These are phyloP conservation scores for Umbellularia californica DNA, from an alignment of 164 flowering plant species.

Conservation along the genomic window DNA sequence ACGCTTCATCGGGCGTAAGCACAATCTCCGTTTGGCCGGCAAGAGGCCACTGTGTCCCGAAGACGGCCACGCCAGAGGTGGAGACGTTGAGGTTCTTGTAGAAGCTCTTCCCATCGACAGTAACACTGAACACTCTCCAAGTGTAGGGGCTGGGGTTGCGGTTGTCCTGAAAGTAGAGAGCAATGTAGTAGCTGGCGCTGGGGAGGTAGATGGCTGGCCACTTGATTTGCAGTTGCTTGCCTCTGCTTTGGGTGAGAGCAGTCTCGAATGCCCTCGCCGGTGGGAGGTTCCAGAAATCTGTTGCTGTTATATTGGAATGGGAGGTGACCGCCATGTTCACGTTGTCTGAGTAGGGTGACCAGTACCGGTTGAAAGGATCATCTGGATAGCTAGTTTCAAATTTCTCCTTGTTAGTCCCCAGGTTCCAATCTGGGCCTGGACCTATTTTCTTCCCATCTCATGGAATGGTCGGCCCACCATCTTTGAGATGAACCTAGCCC, in stretches of 20 bases:
- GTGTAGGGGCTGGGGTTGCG: conserved; percentile 63
- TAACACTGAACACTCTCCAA: conserved; percentile 79
- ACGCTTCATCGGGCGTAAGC: conserved; percentile 35
- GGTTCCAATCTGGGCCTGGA: background rate
- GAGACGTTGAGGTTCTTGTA: conserved; percentile 57
- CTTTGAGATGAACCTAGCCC: too few relatives aligned
- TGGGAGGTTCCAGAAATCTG: conserved; percentile 85
- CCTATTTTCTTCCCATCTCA: background rate
- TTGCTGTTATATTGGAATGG: conserved; percentile 38
- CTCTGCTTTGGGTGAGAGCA: conserved; percentile 63
- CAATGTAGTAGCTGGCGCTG: conserved; percentile 47
- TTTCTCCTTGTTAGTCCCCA: conserved; percentile 12
- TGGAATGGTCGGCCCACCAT: background rate
- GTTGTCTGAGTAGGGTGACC: conserved; percentile 62
- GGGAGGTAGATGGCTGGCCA: conserved; percentile 73
- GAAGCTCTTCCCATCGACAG: conserved; percentile 54
- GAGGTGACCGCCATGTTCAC: conserved; percentile 39
- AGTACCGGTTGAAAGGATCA: conserved; percentile 71
- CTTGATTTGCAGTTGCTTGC: conserved; percentile 45
- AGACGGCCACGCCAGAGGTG: conserved; percentile 52
- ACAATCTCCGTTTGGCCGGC: conserved; percentile 48
- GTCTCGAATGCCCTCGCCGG: conserved; percentile 46
- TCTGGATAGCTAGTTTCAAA: conserved; percentile 75
- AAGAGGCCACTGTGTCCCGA: conserved; percentile 57
- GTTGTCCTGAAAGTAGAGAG: conserved; percentile 84